phyloP scores from a whole-genome alignment of 495 filamentous ascomycete genomes.

The Aspergillus sparsus region DNA sequence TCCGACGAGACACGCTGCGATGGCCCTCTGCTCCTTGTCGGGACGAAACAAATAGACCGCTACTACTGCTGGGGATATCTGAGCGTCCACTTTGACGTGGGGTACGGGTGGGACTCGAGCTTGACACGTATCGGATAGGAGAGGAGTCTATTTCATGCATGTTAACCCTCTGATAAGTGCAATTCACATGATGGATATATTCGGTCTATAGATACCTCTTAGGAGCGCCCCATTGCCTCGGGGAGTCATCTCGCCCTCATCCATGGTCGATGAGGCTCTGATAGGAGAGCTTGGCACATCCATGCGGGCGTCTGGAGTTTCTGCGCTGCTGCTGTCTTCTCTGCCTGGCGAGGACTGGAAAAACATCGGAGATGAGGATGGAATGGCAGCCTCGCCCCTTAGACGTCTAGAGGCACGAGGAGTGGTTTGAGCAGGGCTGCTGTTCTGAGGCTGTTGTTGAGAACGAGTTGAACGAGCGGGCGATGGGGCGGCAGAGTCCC shows the following conservation, averaged over 20 bases:
- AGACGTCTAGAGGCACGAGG: conserved; percentile 49
- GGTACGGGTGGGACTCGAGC: conserved; percentile 74
- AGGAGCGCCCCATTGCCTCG: conserved; percentile 61
- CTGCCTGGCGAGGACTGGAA: conserved; percentile 75
- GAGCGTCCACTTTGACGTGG: conserved; percentile 56
- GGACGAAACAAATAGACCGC: conserved; percentile 79
- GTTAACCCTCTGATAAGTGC: not conserved
- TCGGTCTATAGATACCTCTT: conserved; percentile 59
- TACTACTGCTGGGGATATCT: conserved; percentile 74
- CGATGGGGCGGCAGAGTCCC: conserved; percentile 43
- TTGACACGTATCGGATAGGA: conserved; percentile 83
- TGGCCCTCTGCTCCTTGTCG: conserved; percentile 52
- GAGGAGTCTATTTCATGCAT: conserved; percentile 67
- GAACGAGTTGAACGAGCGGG: conserved; percentile 42
- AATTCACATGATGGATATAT: not conserved
- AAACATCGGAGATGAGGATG: conserved; percentile 79
- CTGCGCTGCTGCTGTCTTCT: conserved; percentile 55
- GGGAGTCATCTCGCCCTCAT: conserved; percentile 71
- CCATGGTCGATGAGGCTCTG: conserved; percentile 56
- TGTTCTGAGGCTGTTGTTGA: conserved; percentile 40
- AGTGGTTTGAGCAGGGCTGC: conserved; percentile 45
- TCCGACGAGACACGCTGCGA: conserved; percentile 58
- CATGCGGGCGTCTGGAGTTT: conserved; percentile 54
- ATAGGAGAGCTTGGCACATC: conserved; percentile 66
- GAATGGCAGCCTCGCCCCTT: conserved; percentile 38